phyloP scores from a whole-genome alignment of 768 basidiomycete species.

The Antrodiella citrinella region DNA sequence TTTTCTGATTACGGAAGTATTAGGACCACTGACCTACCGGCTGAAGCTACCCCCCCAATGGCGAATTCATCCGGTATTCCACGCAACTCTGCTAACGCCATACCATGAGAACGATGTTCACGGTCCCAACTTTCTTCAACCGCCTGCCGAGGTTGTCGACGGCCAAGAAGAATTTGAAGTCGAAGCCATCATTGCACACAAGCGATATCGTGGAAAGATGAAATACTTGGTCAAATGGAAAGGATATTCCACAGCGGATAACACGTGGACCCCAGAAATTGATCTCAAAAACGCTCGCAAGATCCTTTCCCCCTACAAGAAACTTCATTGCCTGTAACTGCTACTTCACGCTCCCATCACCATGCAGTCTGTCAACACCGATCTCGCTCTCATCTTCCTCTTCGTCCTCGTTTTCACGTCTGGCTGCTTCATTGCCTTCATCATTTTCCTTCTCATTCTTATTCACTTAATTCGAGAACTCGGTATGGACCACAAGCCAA shows the following conservation, averaged over 20 bases:
- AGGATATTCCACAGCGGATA: constrained; percentile 3
- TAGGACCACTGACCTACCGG: constrained; percentile 1
- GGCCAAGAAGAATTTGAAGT: constrained; percentile 9
- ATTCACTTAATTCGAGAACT: too few species aligned
- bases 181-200: background rate
- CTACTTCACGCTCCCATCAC: background rate
- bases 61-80: constrained; percentile 11
- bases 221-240: constrained; percentile 4
- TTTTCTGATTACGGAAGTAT: constrained; percentile 7
- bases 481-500: too few species aligned
- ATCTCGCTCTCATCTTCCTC: too few species aligned
- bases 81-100: constrained; percentile 5
- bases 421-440: too few species aligned
- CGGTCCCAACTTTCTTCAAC: constrained; percentile 1
- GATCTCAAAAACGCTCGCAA: background rate
- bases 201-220: background rate
- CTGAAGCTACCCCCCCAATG: constrained; percentile 6
- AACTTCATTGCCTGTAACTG: constrained; percentile 6
- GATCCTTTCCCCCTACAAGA: constrained; percentile 1
- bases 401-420: too few species aligned
- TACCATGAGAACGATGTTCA: constrained; percentile 6
- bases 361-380: too few species aligned
- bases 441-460: too few species aligned
- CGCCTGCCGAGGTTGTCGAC: constrained; percentile 6
- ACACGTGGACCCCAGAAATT: constrained; percentile 2